Conservation (phyloP, 139 green algal genomes). For the Chlorella ohadii region DNA sequence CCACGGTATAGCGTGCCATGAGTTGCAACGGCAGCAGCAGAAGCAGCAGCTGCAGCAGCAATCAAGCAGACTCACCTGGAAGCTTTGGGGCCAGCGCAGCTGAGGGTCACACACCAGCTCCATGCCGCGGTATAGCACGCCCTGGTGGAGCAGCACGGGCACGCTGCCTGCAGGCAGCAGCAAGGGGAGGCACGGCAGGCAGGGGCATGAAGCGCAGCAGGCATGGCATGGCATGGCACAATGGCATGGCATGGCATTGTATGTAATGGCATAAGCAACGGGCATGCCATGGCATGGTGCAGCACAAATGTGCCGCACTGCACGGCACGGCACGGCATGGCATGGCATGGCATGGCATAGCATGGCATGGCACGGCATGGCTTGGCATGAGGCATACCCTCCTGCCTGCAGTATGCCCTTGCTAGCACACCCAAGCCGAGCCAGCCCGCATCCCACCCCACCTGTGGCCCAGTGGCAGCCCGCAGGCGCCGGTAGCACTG, state of each 20-base stretch:
- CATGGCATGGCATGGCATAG: neutral
- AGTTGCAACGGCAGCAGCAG: no score
- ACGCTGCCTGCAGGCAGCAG: conserved; percentile 4
- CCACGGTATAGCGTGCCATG: conserved; percentile 13
- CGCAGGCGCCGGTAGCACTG: neutral
- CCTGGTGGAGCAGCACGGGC: conserved; percentile 11
- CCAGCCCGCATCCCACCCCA: neutral
- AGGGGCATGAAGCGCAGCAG: no score
- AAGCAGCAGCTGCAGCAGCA: no score
- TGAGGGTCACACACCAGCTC: conserved; percentile 21
- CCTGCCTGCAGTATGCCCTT: neutral
- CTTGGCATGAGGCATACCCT: no score
- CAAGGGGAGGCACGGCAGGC: no score
- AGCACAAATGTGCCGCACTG: no score
- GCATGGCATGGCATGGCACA: no score
- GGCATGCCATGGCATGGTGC: neutral
- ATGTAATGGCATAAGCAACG: no score
- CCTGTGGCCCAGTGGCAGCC: conserved; percentile 28
- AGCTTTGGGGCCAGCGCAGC: neutral
- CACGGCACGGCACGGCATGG: no score
- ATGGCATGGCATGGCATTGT: no score
- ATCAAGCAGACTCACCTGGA: no score
- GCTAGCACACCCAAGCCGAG: no score
- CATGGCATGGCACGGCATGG: neutral
- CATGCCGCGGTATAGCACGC: conserved; percentile 23